phyloP scores from a whole-genome alignment of 805 yeast genomes.

The Kazachstania kunashirensis region DNA sequence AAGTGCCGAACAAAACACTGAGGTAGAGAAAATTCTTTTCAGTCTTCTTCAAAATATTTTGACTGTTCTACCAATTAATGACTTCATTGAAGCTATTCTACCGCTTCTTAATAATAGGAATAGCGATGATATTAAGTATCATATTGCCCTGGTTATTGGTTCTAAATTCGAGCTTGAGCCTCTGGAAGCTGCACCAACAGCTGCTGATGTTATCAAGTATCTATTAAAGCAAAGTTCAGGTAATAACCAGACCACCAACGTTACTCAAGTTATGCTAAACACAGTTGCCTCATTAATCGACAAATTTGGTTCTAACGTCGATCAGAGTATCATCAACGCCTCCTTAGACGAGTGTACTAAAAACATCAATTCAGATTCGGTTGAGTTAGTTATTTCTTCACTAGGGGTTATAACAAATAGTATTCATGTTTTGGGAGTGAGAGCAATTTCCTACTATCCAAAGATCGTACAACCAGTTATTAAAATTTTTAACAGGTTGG shows the following conservation, averaged over 20 bases:
- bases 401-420: conserved; percentile 62
- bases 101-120: conserved; percentile 27
- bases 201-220: conserved; percentile 41
- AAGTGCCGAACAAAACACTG: conserved; percentile 15
- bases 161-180: conserved; percentile 64
- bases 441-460: conserved; percentile 75
- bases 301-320: conserved; percentile 48
- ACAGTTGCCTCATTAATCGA: conserved; percentile 52
- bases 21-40: conserved; percentile 37
- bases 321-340: conserved; percentile 38
- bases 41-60: conserved; percentile 52
- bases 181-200: conserved; percentile 41
- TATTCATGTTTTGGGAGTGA: conserved; percentile 71
- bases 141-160: conserved; percentile 52
- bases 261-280: conserved; percentile 63
- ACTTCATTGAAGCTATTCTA: conserved; percentile 56
- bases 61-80: conserved; percentile 63
- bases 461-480: conserved; percentile 71
- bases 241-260: conserved; percentile 29
- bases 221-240: conserved; percentile 34
- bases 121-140: conserved; percentile 44
- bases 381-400: conserved; percentile 65
- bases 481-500: conserved; percentile 40
- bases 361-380: conserved; percentile 38
- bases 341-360: conserved; percentile 44